Evolutionary conservation across 495 filamentous ascomycete genomes (phyloP), one percentile per base, ranked within the genome.

Genomic region (Wilcoxina mikolae): DNA sequence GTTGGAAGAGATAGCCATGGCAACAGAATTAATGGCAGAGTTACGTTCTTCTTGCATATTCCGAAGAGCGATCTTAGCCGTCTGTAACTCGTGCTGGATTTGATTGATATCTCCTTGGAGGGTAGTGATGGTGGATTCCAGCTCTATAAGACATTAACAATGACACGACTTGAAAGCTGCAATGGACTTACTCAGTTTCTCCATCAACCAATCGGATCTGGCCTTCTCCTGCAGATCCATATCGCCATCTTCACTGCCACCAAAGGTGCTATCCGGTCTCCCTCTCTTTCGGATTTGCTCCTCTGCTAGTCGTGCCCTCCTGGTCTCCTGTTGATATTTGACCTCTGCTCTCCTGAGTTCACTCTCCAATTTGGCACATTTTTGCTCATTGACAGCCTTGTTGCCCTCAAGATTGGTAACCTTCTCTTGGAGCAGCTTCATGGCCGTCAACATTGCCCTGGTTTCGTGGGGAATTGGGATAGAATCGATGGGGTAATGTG

Each of bases 391-490:
- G 50, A 81, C 77, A 1, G 74, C 71, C 48, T 80, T 81, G 43
- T 70, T 73, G 56, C 71, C 70, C 64, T 86, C 80, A 24, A 85
- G 60, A 45, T 75, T 70, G 0, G 73, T 69, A 18, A 85, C 77
- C 60, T 81, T 81, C 24, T 84, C 79, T 61, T 85, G 74, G 3
- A 86, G 72, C 3, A 83, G 69, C 51, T 78, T 73, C 41, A 87
- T 70, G 4, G 80, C 80, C n/a, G 81, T 74, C 57, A 81, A 77
- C 42, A 85, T 69, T 25, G 78, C 79, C 57, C 83, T 79, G 58
- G 84, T 81, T 51, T 87, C 81, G 27, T 76, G 73, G 10, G 81
- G 80, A 42, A 85, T 72, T 0, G 79, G 76, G n/a, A 84, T 71
- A 20, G 78, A 74, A 29, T 83, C 76, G 26, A 83, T 67, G 3